Base-by-base conservation (phyloP, 2,329 filamentous ascomycete species). In the Arthrinium puccinioides region DNA sequence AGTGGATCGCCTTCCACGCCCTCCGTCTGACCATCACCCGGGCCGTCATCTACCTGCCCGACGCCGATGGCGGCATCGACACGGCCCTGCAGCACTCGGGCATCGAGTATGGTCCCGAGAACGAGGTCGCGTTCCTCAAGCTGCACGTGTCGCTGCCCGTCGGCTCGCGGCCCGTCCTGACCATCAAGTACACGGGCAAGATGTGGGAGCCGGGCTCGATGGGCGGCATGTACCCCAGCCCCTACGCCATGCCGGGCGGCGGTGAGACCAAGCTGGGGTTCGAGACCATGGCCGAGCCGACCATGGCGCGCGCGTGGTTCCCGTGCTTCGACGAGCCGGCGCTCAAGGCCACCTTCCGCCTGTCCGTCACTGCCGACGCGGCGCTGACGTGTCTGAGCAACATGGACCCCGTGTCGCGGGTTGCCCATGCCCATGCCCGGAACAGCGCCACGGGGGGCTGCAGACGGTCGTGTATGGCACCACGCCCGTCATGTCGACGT, bases 291-390 rank as follows among this genome's bases (percentile, higher is more conserved):
- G 20, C 84, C 72, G 79, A 84, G 61, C 78, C 81, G 14, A 84
- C 78, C 9, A 78, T 84, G 61, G 79, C 78, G 38, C 66, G 81
- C 46, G 37, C 30, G 21, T 79, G 80, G 5, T 82, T 84, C 59
- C 82, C 82, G 21, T 84, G 80, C 60, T 84, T 84, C 56, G 82
- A 86, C 53, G 81, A 85, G 62, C 82, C 82, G 14, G 78, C 78
- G 14, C 62, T 84, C 37, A 86, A 85, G 62, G 76, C 81, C 14
- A 71, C 73, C 44, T 85, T 82, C 61, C 77, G 78, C 8, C 71
- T 84, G 40, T 82, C 78, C 0, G 60, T 85, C 40, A 62, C 84
- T 47, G 79, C 79, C 2, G 78, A 83, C 49, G 70, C 79, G 56
- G 65, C 75, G 45, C 63, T 82, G 64, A 83, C 78, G 9, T 84